Base-by-base conservation (phyloP, 352 stramenopile species). In the Aphanomyces stellatus region DNA sequence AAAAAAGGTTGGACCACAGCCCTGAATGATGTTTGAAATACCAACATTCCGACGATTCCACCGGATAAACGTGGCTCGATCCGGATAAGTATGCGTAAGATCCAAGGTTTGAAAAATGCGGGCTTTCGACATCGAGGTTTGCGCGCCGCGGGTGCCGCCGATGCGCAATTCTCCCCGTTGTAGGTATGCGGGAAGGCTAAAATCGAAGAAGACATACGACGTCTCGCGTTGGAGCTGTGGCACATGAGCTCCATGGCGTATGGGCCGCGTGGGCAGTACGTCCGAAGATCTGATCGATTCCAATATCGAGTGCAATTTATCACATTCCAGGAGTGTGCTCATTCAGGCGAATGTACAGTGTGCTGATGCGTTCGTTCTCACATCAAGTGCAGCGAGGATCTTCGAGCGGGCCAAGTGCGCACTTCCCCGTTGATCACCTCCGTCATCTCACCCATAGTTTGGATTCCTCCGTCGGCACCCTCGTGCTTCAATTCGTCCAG, bases 281-380 rank as follows among this genome's bases (percentile, higher is more conserved):
- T 27, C n/a, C 19, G 25, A 22, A 3, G 31, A 27, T 64, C 2
- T 13, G 17, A 11, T 35, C 6, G n/a, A n/a, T n/a, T n/a, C n/a
- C n/a, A n/a, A n/a, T n/a, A n/a, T n/a, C n/a, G n/a, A n/a, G n/a
- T n/a, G n/a, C n/a, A n/a, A n/a, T n/a, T n/a, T n/a, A n/a, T n/a
- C n/a, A n/a, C n/a, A n/a, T n/a, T n/a, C n/a, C n/a, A 64, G 55
- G 11, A 51, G n/a, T 34, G 51, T 64, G n/a, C 22, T 64, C 11
- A 10, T 64, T 5, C 55, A 51, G 51, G 34, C 55, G n/a, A 64
- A 64, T 35, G 37, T 51, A 28, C 31, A 31, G 24, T 64, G 55
- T 31, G 55, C 33, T 24, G 55, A 64, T 49, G 55, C 55, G 1
- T 51, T 49, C 27, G 43, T 46, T 10, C 24, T 64, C 33, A 64